phyloP scores from a whole-genome alignment of 305 asterid species.

The Rubia peregrina region DNA sequence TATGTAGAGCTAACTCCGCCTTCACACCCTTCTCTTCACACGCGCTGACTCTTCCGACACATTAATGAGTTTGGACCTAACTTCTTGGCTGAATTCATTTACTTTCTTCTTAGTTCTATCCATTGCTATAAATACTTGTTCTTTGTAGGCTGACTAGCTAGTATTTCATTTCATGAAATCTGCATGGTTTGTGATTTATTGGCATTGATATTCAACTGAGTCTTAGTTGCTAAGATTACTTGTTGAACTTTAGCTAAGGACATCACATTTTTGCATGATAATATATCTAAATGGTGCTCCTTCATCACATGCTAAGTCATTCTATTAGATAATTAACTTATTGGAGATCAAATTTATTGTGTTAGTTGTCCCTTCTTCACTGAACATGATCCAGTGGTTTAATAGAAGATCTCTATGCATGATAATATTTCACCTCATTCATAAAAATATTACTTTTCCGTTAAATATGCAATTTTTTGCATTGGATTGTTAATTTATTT shows the following conservation, averaged over 20 bases:
- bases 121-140: constrained; percentile 19
- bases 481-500: neutral
- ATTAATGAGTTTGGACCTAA: constrained; percentile 52
- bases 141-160: no score
- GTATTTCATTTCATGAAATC: no score
- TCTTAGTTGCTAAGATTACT: no score
- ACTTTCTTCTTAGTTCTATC: constrained; percentile 39
- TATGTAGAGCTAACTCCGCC: constrained; percentile 45
- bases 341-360: neutral
- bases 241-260: neutral
- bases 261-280: no score
- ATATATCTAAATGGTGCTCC: no score
- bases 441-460: neutral
- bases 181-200: no score
- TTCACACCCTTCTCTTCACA: constrained; percentile 44
- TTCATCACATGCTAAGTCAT: no score
- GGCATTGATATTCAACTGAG: no score
- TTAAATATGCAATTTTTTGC: no score
- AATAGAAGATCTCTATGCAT: neutral
- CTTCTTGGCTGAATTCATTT: constrained; percentile 29
- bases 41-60: constrained; percentile 48
- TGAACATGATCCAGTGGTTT: neutral
- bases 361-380: neutral
- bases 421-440: neutral
- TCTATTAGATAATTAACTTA: no score